Base-by-base conservation (phyloP, 129 eudicot species). In the Pseudognaphalium luteoalbum region DNA sequence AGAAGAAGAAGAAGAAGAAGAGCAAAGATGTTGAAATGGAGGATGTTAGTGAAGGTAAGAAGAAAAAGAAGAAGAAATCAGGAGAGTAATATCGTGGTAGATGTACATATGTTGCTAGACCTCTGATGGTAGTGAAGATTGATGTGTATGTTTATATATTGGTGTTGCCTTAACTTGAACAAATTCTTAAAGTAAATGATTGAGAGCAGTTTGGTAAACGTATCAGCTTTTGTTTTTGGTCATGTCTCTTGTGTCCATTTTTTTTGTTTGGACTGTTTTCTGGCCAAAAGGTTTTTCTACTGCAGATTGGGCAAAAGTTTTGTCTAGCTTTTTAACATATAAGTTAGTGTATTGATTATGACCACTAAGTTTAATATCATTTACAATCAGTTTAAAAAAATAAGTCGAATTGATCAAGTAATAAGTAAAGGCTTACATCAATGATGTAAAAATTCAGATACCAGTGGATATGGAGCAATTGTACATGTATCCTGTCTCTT, bases 1-100 rank as follows among this genome's bases (percentile, higher is more conserved):
- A 89, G 85, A 91, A 88, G 71, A 86, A 86, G 81, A 91, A 90
- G 80, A 88, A 88, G 76, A 89, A 83, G 84, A 89, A 82, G 75
- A 87, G 81, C 67, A 84, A 75, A 61, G 89, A 84, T 39, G 87
- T 81, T 9, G 83, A 60, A 42, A 68, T 12, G 21, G 91, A 80
- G 34, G 87, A 74, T 11, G 70, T n/a, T 54, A 83, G 81, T 52
- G 92, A 83, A 79, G 86, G 82, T 1, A 83, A 85, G 77, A 90
- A 85, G 90, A 86, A 85, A 68, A 89, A 83, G 82, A 84, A 83
- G 76, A 82, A 78, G 77, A 77, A 77, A 70, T 67, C 75, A 2
- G 25, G 33, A n/a, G 78, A 74, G 42, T 39, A 47, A 73, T 10
- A 22, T 63, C 30, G 68, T 63, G 68, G 37, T 30, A 3, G 42